Evolutionary conservation across 1,139 yeast genomes (phyloP), one percentile per base, ranked within the genome.

Genomic region (Sugiyamaella japonica): DNA sequence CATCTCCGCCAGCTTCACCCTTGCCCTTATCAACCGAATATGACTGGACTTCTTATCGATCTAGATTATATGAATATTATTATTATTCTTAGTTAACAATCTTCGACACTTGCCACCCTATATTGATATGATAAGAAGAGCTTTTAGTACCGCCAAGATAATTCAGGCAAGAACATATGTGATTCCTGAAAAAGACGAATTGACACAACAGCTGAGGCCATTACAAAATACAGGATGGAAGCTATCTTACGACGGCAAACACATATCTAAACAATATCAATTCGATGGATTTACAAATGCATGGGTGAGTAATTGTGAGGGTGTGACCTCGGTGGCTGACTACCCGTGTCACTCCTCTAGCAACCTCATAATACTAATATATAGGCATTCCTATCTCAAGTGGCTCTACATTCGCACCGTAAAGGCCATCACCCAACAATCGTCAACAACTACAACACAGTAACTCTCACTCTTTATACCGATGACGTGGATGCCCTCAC

Each of bases 361-460:
- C 41, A 20, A 63, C 63, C 25, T 6, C 25, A 20, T 20, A 6
- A 20, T 6, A 20, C 25, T 20, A 20, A 20, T 20, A 3, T 20
- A 6, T 20, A 68, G 73, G 75, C 77, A 5, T 86, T 86, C 63
- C 71, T 89, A 25, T 84, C 81, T 29, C 77, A 77, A 53, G 79
- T 87, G 1, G 82, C 90, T 1, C 71, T 81, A 70, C 72, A 82
- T 46, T 78, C 89, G 0, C 87, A 86, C 64, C 63, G 73, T 1
- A 70, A 74, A 63, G 85, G 83, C 28, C 96, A 89, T 63, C 96
- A 89, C 66, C 95, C 96, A 4, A 50, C 52, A 10, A 65, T 65
- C 17, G 60, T 56, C 43, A 65, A 61, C 39, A 62, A 83, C 0
- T 88, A 87, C 65, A 87, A 83, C 62, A 70, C 73, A 43, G 89